A percentile compares a stretch with the other conserved stretches of the same genome.
Evolutionary conservation across 306 rosid species (phyloP).

Genomic region (Comarum palustre): DNA sequence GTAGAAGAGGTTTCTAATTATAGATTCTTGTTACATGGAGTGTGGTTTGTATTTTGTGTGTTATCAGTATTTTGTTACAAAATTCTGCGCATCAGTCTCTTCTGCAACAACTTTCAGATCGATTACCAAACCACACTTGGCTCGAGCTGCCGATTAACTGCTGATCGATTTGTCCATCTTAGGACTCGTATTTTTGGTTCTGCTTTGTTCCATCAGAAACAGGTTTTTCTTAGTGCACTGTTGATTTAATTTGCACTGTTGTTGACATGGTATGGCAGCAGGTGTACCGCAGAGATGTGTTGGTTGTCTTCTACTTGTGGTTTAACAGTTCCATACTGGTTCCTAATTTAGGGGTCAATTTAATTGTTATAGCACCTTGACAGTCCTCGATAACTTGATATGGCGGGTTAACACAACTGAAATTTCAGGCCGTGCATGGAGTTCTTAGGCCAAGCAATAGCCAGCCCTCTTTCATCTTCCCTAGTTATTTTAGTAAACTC

Average conservation of each 20-base stretch:
- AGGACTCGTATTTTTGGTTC: neutral
- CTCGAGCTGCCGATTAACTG: neutral
- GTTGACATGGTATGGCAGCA: neutral
- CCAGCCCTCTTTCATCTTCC: neutral
- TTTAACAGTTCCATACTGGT: neutral
- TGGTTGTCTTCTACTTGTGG: no score
- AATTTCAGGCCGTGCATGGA: neutral
- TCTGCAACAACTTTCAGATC: neutral
- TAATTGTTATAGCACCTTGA: neutral
- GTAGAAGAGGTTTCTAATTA: neutral
- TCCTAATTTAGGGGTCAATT: neutral
- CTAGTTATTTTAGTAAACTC: neutral
- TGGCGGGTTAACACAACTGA: neutral
- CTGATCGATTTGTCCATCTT: neutral
- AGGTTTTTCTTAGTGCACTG: neutral
- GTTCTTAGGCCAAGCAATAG: neutral
- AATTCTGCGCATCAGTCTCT: neutral
- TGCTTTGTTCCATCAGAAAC: neutral
- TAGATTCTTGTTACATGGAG: conserved; percentile 4
- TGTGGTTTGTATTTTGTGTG: neutral
- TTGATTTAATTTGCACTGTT: neutral
- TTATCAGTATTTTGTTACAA: neutral
- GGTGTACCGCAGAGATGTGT: neutral
- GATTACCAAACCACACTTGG: neutral
- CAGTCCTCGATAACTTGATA: neutral